phyloP scores from a whole-genome alignment of 495 filamentous ascomycete genomes.

The Tetracladium marchalianum region DNA sequence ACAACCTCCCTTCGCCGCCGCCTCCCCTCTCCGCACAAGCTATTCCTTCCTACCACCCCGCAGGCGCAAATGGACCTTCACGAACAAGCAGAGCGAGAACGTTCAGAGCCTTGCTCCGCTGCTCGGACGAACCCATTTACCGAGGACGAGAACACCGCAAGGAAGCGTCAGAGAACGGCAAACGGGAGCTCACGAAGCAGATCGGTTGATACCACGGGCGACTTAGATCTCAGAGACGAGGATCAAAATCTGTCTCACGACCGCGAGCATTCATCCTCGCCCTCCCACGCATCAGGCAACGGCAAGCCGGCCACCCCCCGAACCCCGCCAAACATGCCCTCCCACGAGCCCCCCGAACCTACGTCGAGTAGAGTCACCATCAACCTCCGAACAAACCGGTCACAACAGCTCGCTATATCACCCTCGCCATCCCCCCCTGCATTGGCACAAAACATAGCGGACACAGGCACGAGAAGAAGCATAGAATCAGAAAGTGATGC shows the following conservation, averaged over 20 bases:
- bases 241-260: constrained; percentile 8
- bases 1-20: background rate
- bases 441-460: constrained; percentile 5
- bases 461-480: constrained; percentile 12
- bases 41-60: background rate
- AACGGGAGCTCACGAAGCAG: constrained; percentile 16
- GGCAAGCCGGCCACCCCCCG: constrained; percentile 12
- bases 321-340: constrained; percentile 17
- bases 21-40: too few species aligned
- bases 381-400: constrained; percentile 35
- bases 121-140: constrained; percentile 44
- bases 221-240: constrained; percentile 9
- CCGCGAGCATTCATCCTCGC: too few species aligned
- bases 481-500: constrained; percentile 21
- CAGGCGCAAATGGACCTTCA: constrained; percentile 38
- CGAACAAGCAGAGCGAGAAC: constrained; percentile 41
- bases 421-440: constrained; percentile 32
- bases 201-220: constrained; percentile 14
- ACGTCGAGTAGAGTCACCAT: constrained; percentile 39
- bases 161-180: constrained; percentile 36
- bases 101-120: constrained; percentile 49
- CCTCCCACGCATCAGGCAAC: background rate
- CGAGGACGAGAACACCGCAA: constrained; percentile 37
- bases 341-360: constrained; percentile 9
- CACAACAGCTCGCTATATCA: constrained; percentile 23